Evolutionary conservation across 2,329 filamentous ascomycete species (phyloP), one percentile per base, ranked within the genome.

Genomic region (Arthroderma sp.): DNA sequence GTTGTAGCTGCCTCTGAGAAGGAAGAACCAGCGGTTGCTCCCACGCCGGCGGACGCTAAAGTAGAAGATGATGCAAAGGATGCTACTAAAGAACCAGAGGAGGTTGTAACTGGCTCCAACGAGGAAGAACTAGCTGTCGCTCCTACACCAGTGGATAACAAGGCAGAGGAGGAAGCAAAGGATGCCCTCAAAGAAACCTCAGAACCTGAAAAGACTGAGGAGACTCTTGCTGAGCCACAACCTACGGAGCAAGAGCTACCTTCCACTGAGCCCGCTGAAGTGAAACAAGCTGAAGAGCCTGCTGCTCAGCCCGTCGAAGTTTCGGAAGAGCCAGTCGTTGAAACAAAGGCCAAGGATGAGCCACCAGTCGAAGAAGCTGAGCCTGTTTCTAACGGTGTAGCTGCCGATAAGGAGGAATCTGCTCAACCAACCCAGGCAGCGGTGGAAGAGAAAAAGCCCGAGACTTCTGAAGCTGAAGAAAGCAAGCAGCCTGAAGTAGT

Each of bases 241-340:
- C 11, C 40, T 33, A 22, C 29, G 3, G 39, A 45, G 31, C 9
- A 32, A 29, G 32, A 34, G 29, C 15, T 37, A 31, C 31, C 6
- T 15, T 32, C 32, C n/a, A 36, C 22, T 6, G 34, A 30, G 15
- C 10, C 28, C 7, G 4, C 22, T 15, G 28, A 30, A 30, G 7
- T 15, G 4, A 33, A 45, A 30, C 11, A 45, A 40, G 8, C 37
- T 29, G 10, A 40, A 40, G 41, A 42, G 33, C 31, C 46, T 30
- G 34, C n/a, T 31, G 9, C 8, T 22, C 15, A 22, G 15, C 15
- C 15, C 15, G 15, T 22, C 15, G 15, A 22, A 3, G 15, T 22
- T 22, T 22, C 15, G 15, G 15, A 22, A 4, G n/a, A 40, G 29
- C 22, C 31, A 30, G 22, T 33, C 8, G 22, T 22, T 9, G 36